Percentiles rank a stretch among this genome's conserved stretches.
Evolutionary conservation across 768 basidiomycete genomes (phyloP).

Genomic region (Auricularia cornea): DNA sequence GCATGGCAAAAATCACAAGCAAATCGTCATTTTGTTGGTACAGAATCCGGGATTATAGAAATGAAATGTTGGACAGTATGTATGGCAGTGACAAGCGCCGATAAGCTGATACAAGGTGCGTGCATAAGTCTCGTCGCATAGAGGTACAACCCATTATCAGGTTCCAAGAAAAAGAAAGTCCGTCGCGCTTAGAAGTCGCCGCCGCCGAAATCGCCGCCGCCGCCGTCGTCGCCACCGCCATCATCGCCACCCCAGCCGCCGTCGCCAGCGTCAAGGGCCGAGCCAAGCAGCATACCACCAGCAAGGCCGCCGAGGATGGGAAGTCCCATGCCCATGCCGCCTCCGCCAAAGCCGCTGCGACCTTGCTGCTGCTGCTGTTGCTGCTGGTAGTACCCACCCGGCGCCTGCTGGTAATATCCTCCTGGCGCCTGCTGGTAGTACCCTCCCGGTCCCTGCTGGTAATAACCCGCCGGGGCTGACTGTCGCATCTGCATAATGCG

Average conservation of each 20-base stretch:
- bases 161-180: no score
- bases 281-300: slow-evolving; percentile 44
- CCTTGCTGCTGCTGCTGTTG: slow-evolving; percentile 9
- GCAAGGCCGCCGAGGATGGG: slow-evolving; percentile 39
- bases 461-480: slow-evolving; percentile 7
- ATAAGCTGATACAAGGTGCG: no score
- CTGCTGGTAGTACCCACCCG: slow-evolving; percentile 2
- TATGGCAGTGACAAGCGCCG: no score
- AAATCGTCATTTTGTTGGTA: no score
- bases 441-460: slow-evolving; percentile 1
- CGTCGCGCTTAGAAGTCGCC: slow-evolving; percentile 3
- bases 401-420: slow-evolving; percentile 2
- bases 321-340: slow-evolving; percentile 28
- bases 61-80: no score
- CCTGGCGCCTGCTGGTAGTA: slow-evolving; percentile 6
- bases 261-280: slow-evolving; percentile 23
- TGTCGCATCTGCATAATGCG: neutral
- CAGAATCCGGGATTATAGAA: no score
- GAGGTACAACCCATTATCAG: no score
- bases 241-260: slow-evolving; percentile 21
- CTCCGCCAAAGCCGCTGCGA: slow-evolving; percentile 8
- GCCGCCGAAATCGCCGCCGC: slow-evolving; percentile 16
- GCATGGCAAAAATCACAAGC: no score
- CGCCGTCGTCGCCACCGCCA: slow-evolving; percentile 21
- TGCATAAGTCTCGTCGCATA: no score